A percentile compares a stretch with the other conserved stretches of the same genome.
These are phyloP conservation scores for Entomortierella beljakovae DNA, from an alignment of 192 early-diverging fungal genomes.

Conservation along the genomic window DNA sequence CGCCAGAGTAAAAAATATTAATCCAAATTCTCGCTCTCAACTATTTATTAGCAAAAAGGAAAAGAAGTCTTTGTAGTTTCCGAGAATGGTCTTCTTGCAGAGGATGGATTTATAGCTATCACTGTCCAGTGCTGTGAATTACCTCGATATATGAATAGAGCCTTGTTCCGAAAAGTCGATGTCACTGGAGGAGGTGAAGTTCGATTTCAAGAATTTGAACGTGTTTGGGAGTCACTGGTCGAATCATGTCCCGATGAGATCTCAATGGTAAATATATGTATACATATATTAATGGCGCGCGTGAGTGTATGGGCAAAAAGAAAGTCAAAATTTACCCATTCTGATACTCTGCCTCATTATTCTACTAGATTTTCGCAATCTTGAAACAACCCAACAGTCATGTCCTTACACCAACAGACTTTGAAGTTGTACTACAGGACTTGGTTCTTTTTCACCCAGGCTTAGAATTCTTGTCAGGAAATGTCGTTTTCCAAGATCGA, in stretches of 20 bases:
- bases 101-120: conserved; percentile 62
- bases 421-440: conserved; percentile 80
- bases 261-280: conserved; percentile 55
- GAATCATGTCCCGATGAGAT: conserved; percentile 52
- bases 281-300: no score
- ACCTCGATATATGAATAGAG: conserved; percentile 78
- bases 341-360: conserved; percentile 22
- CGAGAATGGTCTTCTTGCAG: conserved; percentile 33
- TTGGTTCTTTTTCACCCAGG: conserved; percentile 90
- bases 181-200: conserved; percentile 23
- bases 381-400: conserved; percentile 59
- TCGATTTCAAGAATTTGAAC: conserved; percentile 39
- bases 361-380: conserved; percentile 65
- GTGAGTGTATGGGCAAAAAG: no score
- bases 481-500: conserved; percentile 85
- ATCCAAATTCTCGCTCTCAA: not conserved
- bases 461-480: conserved; percentile 83
- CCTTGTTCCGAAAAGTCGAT: conserved; percentile 63
- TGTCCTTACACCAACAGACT: conserved; percentile 72
- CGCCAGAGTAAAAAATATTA: not conserved
- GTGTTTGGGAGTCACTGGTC: conserved; percentile 32
- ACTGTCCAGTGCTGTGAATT: conserved; percentile 65
- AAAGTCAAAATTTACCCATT: not conserved
- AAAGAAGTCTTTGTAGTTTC: conserved; percentile 36
- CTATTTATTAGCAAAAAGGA: conserved; percentile 21